Evolutionary conservation across 306 rosid species (phyloP).

Genomic region (Vigna hirtella): DNA sequence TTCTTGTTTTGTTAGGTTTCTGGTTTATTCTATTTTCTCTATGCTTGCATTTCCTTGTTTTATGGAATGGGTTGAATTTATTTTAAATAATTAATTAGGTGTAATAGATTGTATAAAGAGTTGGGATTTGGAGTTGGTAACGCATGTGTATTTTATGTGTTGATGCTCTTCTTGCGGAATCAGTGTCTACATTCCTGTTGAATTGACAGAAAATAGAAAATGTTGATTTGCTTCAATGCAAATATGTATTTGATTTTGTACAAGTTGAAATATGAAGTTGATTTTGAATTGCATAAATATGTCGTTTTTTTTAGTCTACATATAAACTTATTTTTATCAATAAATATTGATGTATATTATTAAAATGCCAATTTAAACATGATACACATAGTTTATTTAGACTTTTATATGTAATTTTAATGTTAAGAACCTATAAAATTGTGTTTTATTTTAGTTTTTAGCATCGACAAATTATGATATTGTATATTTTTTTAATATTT

Average conservation of each 20-base stretch:
- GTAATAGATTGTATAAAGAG: neutral
- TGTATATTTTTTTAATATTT: too few species aligned
- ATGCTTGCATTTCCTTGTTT: slow-evolving; percentile 1
- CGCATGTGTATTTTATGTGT: neutral
- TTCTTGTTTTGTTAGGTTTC: slow-evolving; percentile 1
- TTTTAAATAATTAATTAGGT: neutral
- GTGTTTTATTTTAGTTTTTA: too few species aligned
- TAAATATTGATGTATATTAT: too few species aligned
- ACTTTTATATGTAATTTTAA: too few species aligned
- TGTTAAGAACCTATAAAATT: too few species aligned
- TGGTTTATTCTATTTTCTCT: slow-evolving; percentile 15
- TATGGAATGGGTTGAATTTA: neutral
- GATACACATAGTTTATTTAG: too few species aligned
- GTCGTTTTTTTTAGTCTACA: too few species aligned
- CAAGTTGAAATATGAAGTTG: neutral
- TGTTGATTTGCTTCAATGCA: neutral
- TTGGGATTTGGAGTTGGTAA: neutral
- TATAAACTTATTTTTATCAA: too few species aligned
- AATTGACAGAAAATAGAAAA: slow-evolving; percentile 10
- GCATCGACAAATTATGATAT: too few species aligned
- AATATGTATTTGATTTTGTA: neutral
- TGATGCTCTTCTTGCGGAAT: slow-evolving; percentile 10
- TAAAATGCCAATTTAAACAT: too few species aligned
- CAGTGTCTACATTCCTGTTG: slow-evolving; percentile 1
- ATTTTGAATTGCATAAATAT: neutral